Percentiles rank a stretch among this genome's conserved stretches.
Evolutionary conservation across 164 flowering plant species (phyloP).

Genomic region (Cinnamomum chago): DNA sequence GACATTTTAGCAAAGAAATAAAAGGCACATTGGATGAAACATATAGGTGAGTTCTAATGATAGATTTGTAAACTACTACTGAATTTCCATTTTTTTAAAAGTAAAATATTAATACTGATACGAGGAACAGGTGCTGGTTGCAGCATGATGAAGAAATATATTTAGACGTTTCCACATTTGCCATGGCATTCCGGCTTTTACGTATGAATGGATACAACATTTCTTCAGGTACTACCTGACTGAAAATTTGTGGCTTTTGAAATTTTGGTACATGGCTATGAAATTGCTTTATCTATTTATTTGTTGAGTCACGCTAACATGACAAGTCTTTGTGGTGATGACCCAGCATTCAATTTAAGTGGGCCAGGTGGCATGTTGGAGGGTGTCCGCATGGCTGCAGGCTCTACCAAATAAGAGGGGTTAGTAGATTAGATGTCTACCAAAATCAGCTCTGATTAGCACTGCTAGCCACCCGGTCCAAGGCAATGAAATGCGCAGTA

Average conservation of each 20-base stretch:
- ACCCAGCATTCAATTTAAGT: too few species aligned
- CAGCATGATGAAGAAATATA: slow-evolving; percentile 68
- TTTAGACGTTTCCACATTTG: slow-evolving; percentile 44
- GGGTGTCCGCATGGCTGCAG: too few species aligned
- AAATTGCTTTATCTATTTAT: neutral
- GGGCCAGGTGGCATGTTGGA: too few species aligned
- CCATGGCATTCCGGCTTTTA: slow-evolving; percentile 71
- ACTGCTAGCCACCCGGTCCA: too few species aligned
- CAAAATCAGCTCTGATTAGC: too few species aligned
- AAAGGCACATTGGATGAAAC: slow-evolving; percentile 48
- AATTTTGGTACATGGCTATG: neutral
- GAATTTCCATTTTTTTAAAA: neutral
- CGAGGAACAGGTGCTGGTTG: slow-evolving; percentile 58
- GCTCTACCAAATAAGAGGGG: too few species aligned
- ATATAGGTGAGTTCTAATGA: slow-evolving; percentile 40
- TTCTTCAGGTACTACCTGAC: slow-evolving; percentile 41
- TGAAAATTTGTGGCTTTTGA: neutral
- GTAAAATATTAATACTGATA: neutral
- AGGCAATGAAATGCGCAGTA: too few species aligned
- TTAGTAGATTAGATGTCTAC: too few species aligned
- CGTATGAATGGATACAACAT: slow-evolving; percentile 64
- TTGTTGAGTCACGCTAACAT: neutral
- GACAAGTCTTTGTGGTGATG: too few species aligned
- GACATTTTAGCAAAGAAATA: slow-evolving; percentile 64
- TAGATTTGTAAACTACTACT: neutral